A percentile compares a stretch with the other conserved stretches of the same genome.
Evolutionary conservation across 179 eudicot species (phyloP).

Genomic region (Actinidia polygama): DNA sequence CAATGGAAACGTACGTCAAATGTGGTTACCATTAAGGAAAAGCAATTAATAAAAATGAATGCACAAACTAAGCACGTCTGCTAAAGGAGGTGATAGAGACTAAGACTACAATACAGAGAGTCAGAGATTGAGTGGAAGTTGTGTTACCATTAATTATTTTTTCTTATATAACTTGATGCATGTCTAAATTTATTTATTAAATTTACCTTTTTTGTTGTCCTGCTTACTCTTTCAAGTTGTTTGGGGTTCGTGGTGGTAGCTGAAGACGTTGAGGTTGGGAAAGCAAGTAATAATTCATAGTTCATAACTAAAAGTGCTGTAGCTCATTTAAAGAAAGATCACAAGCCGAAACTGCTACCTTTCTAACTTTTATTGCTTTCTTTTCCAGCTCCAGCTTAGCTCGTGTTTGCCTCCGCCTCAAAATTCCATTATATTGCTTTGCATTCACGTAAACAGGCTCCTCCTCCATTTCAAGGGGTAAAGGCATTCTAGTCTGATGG

Average conservation of each 20-base stretch:
- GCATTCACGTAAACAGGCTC: conserved; percentile 88
- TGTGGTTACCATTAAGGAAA: no score
- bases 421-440: conserved; percentile 78
- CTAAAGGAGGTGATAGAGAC: background rate
- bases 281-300: background rate
- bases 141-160: background rate
- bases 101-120: background rate
- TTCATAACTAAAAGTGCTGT: background rate
- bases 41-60: no score
- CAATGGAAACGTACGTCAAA: no score
- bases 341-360: conserved; percentile 40
- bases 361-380: conserved; percentile 66
- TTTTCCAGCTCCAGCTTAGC: conserved; percentile 78
- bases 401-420: conserved; percentile 75
- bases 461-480: conserved; percentile 75
- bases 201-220: background rate
- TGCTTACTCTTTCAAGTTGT: background rate
- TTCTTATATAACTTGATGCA: background rate
- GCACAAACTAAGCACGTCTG: background rate
- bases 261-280: background rate
- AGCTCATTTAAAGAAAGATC: background rate
- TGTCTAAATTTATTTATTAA: background rate
- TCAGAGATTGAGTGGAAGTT: background rate
- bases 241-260: background rate
- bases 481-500: conserved; percentile 73